These are phyloP conservation scores for Morella rubra DNA, from an alignment of 306 rosid genomes.

Conservation along the genomic window DNA sequence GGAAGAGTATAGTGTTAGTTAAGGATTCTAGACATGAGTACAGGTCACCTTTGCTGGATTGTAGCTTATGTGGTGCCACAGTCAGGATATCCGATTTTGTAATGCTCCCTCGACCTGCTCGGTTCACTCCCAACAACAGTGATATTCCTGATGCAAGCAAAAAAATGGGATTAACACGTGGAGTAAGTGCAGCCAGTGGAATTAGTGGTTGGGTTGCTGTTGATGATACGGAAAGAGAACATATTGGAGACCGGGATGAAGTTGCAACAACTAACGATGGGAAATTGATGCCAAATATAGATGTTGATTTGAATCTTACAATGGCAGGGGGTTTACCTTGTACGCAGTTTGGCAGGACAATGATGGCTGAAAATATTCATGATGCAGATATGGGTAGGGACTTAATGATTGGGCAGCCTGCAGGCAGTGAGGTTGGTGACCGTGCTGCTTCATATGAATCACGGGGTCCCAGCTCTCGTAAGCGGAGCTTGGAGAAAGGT, in stretches of 20 bases:
- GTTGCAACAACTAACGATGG: constrained; percentile 81
- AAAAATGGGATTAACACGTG: constrained; percentile 96
- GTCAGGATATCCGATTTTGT: constrained; percentile 78
- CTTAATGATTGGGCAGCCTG: constrained; percentile 91
- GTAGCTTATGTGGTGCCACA: constrained; percentile 95
- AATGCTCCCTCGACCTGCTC: constrained; percentile 80
- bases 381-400: constrained; percentile 97
- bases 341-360: constrained; percentile 62
- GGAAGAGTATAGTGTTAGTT: constrained; percentile 65
- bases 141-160: constrained; percentile 83
- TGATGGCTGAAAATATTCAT: constrained; percentile 58
- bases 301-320: constrained; percentile 88
- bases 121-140: constrained; percentile 61
- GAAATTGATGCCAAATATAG: constrained; percentile 45
- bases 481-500: constrained; percentile 81
- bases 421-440: constrained; percentile 98
- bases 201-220: constrained; percentile 94
- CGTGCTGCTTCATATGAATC: constrained; percentile 96
- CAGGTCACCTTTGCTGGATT: constrained; percentile 82
- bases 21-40: constrained; percentile 71
- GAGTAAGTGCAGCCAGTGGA: constrained; percentile 98
- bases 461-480: constrained; percentile 96
- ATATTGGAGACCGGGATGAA: constrained; percentile 90
- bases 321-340: constrained; percentile 76
- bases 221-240: constrained; percentile 86